A percentile compares a stretch with the other conserved stretches of the same genome.
Conservation (phyloP, 345 rosid species). For the Populus nigra region DNA sequence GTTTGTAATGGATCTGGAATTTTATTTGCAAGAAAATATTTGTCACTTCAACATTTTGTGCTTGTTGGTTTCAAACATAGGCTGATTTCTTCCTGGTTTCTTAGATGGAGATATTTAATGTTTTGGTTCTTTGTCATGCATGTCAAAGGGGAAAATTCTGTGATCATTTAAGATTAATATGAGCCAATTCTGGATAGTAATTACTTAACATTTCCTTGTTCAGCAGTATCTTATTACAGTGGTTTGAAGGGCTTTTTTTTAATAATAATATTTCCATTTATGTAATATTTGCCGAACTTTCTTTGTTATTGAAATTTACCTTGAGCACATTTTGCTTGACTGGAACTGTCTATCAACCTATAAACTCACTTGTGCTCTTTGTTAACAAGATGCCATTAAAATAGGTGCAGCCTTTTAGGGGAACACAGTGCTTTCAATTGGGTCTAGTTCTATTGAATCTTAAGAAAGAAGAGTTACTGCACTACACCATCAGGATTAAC, state of each 20-base stretch:
- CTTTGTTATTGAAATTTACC: not conserved
- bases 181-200: too few relatives aligned
- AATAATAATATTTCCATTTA: not conserved
- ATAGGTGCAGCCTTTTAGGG: not conserved
- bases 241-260: not conserved
- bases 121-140: not conserved
- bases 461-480: not conserved
- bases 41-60: not conserved
- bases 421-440: not conserved
- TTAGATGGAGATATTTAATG: not conserved
- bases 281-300: not conserved
- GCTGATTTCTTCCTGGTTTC: not conserved
- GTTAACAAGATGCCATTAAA: not conserved
- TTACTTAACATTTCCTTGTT: not conserved
- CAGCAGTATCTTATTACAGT: not conserved
- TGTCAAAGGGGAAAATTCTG: not conserved
- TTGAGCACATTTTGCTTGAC: not conserved
- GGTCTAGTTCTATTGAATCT: not conserved
- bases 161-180: not conserved
- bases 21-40: not conserved
- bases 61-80: not conserved
- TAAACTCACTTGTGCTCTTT: not conserved
- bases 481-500: not conserved
- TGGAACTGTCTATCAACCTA: not conserved
- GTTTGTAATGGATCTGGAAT: not conserved